Base-by-base conservation (phyloP, 2,329 filamentous ascomycete genomes). In the Helminthosporium solani region DNA sequence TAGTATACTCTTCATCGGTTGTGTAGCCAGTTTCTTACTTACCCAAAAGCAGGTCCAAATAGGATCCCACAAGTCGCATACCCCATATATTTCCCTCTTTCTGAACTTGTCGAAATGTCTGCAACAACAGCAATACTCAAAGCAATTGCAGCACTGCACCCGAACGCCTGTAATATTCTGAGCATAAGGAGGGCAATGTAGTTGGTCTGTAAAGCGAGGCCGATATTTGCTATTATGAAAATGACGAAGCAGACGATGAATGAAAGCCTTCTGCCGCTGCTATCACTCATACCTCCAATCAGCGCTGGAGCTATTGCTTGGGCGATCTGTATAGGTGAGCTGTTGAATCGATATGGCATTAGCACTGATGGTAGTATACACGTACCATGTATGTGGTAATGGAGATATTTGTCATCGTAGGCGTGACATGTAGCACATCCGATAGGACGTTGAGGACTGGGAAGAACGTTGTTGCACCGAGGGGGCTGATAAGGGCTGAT, bases 11-110 rank as follows among this genome's bases (percentile, higher is more conserved):
- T n/a, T n/a, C n/a, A n/a, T n/a, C n/a, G n/a, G n/a, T n/a, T 25
- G 6, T 5, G 9, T 25, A 25, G 23, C 23, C n/a, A n/a, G n/a
- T 25, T 25, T 5, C 9, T 25, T 6, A 25, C 23, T 25, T 9
- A 25, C 0, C 64, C 68, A 39, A 68, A 62, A 6, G 63, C 54
- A 25, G 64, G 51, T 9, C 67, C 56, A 50, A 65, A 59, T 9
- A 67, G 40, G 3, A 64, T 15, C 79, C 83, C 6, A 76, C 75
- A 33, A 76, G 78, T n/a, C 84, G 80, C 47, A 83, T 79, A 46
- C 80, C 86, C 73, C 70, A 91, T 85, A 59, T 87, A 91, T 51
- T 78, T 81, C 1, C 88, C 88, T 54, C 88, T 75, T 63, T 92
- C 86, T 0, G 82, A 78, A 36, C 80, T 83, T 0, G 85, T 83